Evolutionary conservation across 805 yeast species (phyloP).

Genomic region (Saccharomyces mikatae): DNA sequence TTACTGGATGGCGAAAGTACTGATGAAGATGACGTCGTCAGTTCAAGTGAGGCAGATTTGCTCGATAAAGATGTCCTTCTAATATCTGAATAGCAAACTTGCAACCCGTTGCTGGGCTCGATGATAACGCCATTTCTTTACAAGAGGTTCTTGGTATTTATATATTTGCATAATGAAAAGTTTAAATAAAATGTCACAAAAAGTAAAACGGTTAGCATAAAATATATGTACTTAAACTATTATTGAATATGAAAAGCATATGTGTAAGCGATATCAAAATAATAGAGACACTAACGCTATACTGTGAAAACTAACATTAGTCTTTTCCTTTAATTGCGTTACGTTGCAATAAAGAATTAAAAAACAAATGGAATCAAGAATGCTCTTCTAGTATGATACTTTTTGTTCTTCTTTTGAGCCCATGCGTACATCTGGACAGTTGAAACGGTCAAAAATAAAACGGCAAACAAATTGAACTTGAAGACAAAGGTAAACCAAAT

Average conservation of each 20-base stretch:
- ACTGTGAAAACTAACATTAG: neutral
- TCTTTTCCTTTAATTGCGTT: neutral
- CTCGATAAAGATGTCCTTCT: conserved; percentile 22
- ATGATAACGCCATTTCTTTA: neutral
- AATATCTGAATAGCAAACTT: conserved; percentile 14
- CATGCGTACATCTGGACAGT: conserved; percentile 80
- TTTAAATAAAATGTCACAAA: neutral
- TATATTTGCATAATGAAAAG: neutral
- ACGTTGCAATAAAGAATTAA: conserved; percentile 21
- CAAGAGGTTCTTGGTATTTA: neutral
- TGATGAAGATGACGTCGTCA: conserved; percentile 21
- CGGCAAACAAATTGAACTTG: conserved; percentile 69
- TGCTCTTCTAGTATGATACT: conserved; percentile 73
- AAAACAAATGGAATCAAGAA: conserved; percentile 70
- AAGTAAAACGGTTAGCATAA: neutral
- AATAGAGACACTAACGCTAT: neutral
- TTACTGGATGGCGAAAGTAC: conserved; percentile 14
- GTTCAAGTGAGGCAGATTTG: conserved; percentile 12
- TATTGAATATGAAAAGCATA: neutral
- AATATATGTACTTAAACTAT: neutral
- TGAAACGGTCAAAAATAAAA: conserved; percentile 63
- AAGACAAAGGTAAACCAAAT: conserved; percentile 52
- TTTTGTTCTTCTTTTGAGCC: conserved; percentile 81
- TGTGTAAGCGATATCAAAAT: neutral
- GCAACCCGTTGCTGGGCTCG: neutral